Base-by-base conservation (phyloP, 768 basidiomycete genomes). In the Suillus discolor region DNA sequence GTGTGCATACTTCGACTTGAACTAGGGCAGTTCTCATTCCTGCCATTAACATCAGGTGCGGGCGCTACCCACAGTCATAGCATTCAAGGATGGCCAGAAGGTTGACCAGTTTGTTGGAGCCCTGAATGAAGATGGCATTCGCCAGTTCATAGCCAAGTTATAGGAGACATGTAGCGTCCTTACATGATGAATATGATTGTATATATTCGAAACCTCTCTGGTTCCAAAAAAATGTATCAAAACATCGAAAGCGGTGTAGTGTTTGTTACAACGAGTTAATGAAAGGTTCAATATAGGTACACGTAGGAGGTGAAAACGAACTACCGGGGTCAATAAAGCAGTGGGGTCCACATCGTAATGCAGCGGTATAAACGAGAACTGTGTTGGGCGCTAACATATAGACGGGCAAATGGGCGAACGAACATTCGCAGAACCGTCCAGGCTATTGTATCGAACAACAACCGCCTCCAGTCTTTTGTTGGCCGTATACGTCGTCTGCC, bases 401-500 rank as follows among this genome's bases (percentile, higher is more conserved):
- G 62, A 69, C 38, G 47, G 57, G 44, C 51, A 51, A 34, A 25
- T 49, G 20, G 49, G 60, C 53, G 42, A 15, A 62, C 39, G 51
- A 23, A 44, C 7, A 62, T 12, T 36, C 28, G 34, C 20, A 41
- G 23, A 55, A 54, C 23, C 39, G 25, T 41, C 36, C 66, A 36
- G 47, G 47, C 78, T 72, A 90, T 80, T 89, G 89, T 69, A 91
- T 78, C 34, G 81, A 82, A 79, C 89, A 91, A 66, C 88, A 89
- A 61, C 68, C 82, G 65, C 71, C 72, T 69, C 69, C 80, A 79
- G 84, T 72, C 64, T 82, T 79, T 74, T 87, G 88, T 62, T 90
- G 92, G 31, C 90, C 91, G 73, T 95, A 99, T 57, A 97, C 97
- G 75, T 99, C 97, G 66, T 97, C 94, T 51, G 87, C 88, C 74